A percentile compares a stretch with the other conserved stretches of the same genome.
Evolutionary conservation across 78 protist genomes (phyloP).

Genomic region (Emiliania huxleyi): DNA sequence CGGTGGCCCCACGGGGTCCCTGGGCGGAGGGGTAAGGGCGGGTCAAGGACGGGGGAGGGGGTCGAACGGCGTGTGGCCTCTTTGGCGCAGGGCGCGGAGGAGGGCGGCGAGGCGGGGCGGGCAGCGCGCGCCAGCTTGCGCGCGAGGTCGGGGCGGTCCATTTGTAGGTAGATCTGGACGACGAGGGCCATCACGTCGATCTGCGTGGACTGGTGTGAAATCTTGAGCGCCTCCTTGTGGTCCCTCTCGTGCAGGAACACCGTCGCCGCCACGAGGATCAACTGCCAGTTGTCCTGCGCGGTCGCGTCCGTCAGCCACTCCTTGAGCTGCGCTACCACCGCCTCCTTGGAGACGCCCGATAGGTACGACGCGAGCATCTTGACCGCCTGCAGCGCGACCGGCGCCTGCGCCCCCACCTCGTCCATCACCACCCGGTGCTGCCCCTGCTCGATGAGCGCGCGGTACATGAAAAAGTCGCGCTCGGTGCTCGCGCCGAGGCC

Average conservation of each 20-base stretch:
- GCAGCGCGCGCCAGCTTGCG: too few species aligned
- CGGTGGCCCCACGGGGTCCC: too few species aligned
- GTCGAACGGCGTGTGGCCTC: too few species aligned
- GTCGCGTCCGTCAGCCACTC: not conserved
- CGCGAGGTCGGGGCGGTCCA: not conserved
- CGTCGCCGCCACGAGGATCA: not conserved
- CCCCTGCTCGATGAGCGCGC: conserved; percentile 8
- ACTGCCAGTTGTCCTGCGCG: not conserved
- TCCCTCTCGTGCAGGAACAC: not conserved
- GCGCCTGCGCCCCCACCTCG: not conserved
- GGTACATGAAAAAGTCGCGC: not conserved
- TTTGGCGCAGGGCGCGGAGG: too few species aligned
- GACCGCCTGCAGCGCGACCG: not conserved
- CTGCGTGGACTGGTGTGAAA: not conserved
- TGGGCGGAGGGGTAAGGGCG: too few species aligned
- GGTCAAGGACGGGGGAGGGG: too few species aligned
- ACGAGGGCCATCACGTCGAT: not conserved
- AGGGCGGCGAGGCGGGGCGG: too few species aligned
- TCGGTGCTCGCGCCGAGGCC: not conserved
- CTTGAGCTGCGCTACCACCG: not conserved
- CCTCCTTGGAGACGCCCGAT: not conserved
- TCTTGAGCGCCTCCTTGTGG: conserved; percentile 5
- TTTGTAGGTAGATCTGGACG: not conserved
- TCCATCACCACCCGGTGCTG: not conserved
- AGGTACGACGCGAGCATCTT: not conserved